phyloP scores from a whole-genome alignment of 1,284 basidiomycete species.

The Trichosporon ovoides region DNA sequence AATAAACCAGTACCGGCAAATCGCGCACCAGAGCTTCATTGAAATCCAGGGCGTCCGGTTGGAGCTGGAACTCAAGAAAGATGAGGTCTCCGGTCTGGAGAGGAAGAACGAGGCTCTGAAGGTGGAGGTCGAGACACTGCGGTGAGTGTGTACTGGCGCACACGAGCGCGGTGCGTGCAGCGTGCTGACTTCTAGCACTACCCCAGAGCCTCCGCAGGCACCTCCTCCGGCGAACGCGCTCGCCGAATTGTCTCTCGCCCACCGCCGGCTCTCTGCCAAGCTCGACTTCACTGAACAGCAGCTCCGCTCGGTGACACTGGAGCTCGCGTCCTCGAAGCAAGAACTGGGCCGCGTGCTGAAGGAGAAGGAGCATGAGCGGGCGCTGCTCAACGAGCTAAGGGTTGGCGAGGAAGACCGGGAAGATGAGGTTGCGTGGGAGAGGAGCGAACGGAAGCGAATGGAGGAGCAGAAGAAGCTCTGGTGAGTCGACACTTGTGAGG shows the following conservation, averaged over 20 bases:
- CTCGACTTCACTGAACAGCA: conserved; percentile 42
- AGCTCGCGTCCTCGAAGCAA: conserved; percentile 50
- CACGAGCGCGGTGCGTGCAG: neutral
- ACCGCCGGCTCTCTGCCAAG: conserved; percentile 46
- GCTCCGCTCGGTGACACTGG: conserved; percentile 36
- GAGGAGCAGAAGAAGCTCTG: conserved; percentile 46
- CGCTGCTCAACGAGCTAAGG: conserved; percentile 32
- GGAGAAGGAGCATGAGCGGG: conserved; percentile 53
- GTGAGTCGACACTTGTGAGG: conserved; percentile 23
- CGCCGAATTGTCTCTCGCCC: conserved; percentile 47
- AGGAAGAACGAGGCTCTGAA: conserved; percentile 39
- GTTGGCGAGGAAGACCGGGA: conserved; percentile 59
- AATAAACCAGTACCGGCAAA: conserved; percentile 57
- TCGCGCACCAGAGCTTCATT: conserved; percentile 44
- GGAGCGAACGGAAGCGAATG: conserved; percentile 34
- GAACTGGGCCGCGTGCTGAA: conserved; percentile 58
- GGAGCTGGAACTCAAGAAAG: conserved; percentile 40
- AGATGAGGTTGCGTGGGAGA: conserved; percentile 51
- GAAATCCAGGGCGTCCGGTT: conserved; percentile 46
- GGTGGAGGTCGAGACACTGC: conserved; percentile 33
- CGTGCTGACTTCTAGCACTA: conserved; percentile 17
- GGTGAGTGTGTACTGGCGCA: conserved; percentile 25
- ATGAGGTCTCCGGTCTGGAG: conserved; percentile 42
- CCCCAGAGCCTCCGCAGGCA: conserved; percentile 31
- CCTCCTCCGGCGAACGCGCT: conserved; percentile 37